A percentile compares a stretch with the other conserved stretches of the same genome.
Evolutionary conservation across 1,139 yeast genomes (phyloP).

Genomic region (Maudiozyma humilis): DNA sequence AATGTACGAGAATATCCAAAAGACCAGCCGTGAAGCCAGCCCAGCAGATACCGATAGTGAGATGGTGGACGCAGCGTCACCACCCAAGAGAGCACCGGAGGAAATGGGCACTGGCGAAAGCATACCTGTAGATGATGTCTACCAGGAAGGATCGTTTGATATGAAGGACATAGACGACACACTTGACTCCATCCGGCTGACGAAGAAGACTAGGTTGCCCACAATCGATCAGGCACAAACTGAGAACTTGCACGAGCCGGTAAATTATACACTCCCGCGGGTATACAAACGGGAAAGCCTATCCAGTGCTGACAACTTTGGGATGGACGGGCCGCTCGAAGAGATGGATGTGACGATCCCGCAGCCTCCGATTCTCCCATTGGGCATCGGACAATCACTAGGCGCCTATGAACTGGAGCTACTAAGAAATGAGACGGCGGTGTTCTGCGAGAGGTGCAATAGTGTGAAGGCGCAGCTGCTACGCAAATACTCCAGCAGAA

Average conservation of each 20-base stretch:
- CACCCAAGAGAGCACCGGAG: neutral
- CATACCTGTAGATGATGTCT: no score
- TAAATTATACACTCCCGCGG: constrained; percentile 22
- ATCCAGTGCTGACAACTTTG: constrained; percentile 9
- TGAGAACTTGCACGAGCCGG: constrained; percentile 21
- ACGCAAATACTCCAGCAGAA: constrained; percentile 14
- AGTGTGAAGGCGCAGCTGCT: constrained; percentile 16
- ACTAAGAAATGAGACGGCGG: constrained; percentile 14
- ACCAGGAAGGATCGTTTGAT: constrained; percentile 12
- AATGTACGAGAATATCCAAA: neutral
- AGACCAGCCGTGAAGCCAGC: neutral
- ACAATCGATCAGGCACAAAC: neutral
- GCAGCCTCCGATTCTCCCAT: constrained; percentile 7
- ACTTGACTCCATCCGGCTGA: constrained; percentile 10
- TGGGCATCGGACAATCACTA: constrained; percentile 8
- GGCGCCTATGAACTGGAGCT: constrained; percentile 13
- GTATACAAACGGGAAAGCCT: constrained; percentile 11
- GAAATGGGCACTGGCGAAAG: constrained; percentile 11
- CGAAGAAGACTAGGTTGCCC: constrained; percentile 14
- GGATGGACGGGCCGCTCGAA: neutral
- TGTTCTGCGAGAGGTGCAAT: constrained; percentile 16
- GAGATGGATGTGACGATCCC: neutral
- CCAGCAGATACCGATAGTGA: neutral
- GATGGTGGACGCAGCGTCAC: no score
- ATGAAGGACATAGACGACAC: constrained; percentile 19